Evolutionary conservation across 352 stramenopile species (phyloP).

Genomic region (Hyaloperonospora brassicae): DNA sequence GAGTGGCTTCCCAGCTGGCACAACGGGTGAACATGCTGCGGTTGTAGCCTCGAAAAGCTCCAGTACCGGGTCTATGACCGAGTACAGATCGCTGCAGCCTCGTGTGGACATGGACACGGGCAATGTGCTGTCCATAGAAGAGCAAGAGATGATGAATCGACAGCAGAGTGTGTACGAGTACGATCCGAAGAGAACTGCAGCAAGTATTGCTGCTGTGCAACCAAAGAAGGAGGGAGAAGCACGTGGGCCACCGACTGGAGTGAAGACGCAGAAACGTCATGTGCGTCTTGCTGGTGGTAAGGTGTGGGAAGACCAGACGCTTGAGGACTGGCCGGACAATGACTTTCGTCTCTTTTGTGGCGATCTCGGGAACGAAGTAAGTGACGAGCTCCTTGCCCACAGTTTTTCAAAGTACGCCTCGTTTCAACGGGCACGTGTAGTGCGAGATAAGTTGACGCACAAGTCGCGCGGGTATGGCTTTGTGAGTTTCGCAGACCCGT

Average conservation of each 20-base stretch:
- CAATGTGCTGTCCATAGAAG: conserved; percentile 47
- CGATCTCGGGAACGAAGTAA: conserved; percentile 91
- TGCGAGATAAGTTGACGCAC: conserved; percentile 80
- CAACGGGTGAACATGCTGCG: conserved; percentile 39
- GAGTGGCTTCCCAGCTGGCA: conserved; percentile 55
- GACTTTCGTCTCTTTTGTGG: conserved; percentile 95
- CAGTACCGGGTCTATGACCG: background rate
- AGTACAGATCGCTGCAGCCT: conserved; percentile 25
- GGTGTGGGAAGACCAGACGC: conserved; percentile 88
- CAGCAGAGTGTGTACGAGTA: conserved; percentile 85
- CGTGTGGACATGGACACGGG: conserved; percentile 68
- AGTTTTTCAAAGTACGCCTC: conserved; percentile 66
- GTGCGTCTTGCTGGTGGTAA: conserved; percentile 73
- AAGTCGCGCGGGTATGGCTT: conserved; percentile 94
- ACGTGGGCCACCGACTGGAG: background rate
- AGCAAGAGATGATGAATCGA: conserved; percentile 74
- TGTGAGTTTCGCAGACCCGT: conserved; percentile 89
- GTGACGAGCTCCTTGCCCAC: conserved; percentile 78
- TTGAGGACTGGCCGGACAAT: conserved; percentile 93
- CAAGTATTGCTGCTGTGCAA: conserved; percentile 16
- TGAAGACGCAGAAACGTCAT: conserved; percentile 40
- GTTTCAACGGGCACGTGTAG: conserved; percentile 73
- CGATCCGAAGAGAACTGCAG: conserved; percentile 43
- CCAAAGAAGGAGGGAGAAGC: conserved; percentile 2
- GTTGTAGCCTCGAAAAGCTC: background rate